Evolutionary conservation across 1,139 yeast species (phyloP), one percentile per base, ranked within the genome.

Genomic region (Chernovozyma sophiae-reginae): DNA sequence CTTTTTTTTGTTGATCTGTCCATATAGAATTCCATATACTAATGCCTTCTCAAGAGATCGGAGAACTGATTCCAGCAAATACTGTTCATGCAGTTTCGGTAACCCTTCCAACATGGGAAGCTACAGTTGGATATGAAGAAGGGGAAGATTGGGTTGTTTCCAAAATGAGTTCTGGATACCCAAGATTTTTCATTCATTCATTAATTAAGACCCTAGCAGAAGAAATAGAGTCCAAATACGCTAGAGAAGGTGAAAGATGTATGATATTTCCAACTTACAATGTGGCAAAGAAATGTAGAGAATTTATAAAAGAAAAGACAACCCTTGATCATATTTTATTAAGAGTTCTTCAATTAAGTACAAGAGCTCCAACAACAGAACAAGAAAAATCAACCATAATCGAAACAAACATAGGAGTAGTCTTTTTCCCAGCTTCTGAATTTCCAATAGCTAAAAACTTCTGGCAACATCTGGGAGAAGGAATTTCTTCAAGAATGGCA

Each of bases 391-490:
- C 79, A 2, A 74, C 73, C 41, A 68, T 79, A 40, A 65, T 77
- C 17, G 90, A 79, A 43, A 77, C 90, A 6, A 74, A 74, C 35
- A 74, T 90, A 39, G 85, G 92, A 0, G 85, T 80, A 23, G 86
- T 87, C 2, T 84, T 92, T 48, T 81, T 83, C 50, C 86, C 86
- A 0, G 65, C 70, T 2, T 53, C 62, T 2, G 77, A 74, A 35
- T 79, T 68, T 45, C 59, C 76, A 1, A 56, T 84, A 4, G 92
- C 94, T 25, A 89, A 87, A 55, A 79, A 79, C 49, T 92, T 86
- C 61, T 92, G 98, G 98, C 97, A 90, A 56, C 97, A 90, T 52
- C 71, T 95, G 0, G 98, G 98, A 24, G 97, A 92, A 58, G 96
- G 96, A 11, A 77, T 92, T 31, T 86, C 96, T 15, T 86, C 96